A percentile compares a stretch with the other conserved stretches of the same genome.
phyloP scores from a whole-genome alignment of 192 early-diverging fungal genomes.

The Mortierella alpina region DNA sequence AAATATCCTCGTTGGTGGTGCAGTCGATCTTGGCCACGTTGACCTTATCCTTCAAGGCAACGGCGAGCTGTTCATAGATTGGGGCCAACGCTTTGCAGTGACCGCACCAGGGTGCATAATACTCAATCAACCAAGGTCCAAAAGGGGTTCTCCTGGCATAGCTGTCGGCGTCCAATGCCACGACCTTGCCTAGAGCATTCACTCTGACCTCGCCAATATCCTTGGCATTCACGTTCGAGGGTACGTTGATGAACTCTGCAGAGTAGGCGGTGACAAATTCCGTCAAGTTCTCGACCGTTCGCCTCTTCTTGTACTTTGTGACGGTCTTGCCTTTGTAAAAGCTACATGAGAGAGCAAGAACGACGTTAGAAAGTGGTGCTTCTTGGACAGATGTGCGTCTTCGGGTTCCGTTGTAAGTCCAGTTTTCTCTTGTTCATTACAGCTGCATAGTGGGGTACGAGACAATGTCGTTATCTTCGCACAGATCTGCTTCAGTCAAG shows the following conservation, averaged over 20 bases:
- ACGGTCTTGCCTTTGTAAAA: constrained; percentile 44
- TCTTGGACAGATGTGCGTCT: not conserved
- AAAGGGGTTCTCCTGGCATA: constrained; percentile 64
- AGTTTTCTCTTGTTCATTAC: constrained; percentile 9
- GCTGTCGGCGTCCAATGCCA: constrained; percentile 62
- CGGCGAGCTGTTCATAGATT: constrained; percentile 77
- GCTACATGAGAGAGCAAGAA: constrained; percentile 1
- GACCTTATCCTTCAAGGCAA: constrained; percentile 69
- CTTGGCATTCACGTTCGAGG: constrained; percentile 2
- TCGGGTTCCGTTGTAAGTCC: not conserved
- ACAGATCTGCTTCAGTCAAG: constrained; percentile 44
- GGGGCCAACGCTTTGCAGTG: constrained; percentile 91
- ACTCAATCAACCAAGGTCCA: constrained; percentile 89
- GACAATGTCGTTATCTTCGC: constrained; percentile 40
- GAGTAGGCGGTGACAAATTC: constrained; percentile 18
- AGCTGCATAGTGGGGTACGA: constrained; percentile 42
- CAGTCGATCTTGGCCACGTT: constrained; percentile 93
- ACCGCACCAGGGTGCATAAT: constrained; percentile 91
- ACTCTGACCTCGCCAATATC: constrained; percentile 25
- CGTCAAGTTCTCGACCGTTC: constrained; percentile 8
- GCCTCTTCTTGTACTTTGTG: constrained; percentile 10
- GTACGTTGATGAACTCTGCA: constrained; percentile 34
- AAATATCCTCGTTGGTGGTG: constrained; percentile 66
- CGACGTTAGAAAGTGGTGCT: not conserved
- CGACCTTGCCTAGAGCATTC: constrained; percentile 68